Base-by-base conservation (phyloP, 768 basidiomycete genomes). In the Suillus alpinus region DNA sequence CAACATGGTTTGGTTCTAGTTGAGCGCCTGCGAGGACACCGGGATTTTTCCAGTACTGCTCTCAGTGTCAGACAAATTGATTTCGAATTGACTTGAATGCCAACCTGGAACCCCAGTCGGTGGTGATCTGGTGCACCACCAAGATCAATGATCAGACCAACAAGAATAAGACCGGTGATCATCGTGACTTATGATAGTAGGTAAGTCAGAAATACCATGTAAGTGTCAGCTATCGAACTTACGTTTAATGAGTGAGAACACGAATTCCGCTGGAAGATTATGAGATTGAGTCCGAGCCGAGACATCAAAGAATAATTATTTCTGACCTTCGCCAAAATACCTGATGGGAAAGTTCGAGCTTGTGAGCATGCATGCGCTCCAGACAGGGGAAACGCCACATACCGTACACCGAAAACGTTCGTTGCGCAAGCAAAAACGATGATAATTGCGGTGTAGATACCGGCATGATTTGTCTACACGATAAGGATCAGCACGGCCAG, bases 111-210 rank as follows among this genome's bases (percentile, higher is more conserved):
- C 0, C 90, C 89, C 60, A 87, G 80, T 16, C 86, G 82, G 23
- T 87, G 81, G 63, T 83, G 79, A 59, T 81, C 65, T 3, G 92
- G 91, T 1, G 87, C 91, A 59, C 91, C 92, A 44, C 93, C 93
- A 20, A 90, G 81, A 64, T 91, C 88, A 61, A 94, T 80, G 62
- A 91, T 75, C 62, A 94, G 81, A 36, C 80, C 87, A 59, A 78
- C 73, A 43, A 87, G 57, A 56, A 89, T 79, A 37, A 89, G 74
- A n/a, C 82, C 80, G 47, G 81, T 81, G 51, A 89, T 88, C 57
- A 88, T 69, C n/a, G 72, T 64, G 39, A 88, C 86, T 87, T 55
- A 26, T 32, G 12, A 58, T 61, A 66, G 66, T 31, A 41, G 60
- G 23, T 49, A 14, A 52, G 26, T 3, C 43, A 60, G 46, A 9